These are phyloP conservation scores for Podospora fimiseda DNA, from an alignment of 495 filamentous ascomycete species.

Conservation along the genomic window DNA sequence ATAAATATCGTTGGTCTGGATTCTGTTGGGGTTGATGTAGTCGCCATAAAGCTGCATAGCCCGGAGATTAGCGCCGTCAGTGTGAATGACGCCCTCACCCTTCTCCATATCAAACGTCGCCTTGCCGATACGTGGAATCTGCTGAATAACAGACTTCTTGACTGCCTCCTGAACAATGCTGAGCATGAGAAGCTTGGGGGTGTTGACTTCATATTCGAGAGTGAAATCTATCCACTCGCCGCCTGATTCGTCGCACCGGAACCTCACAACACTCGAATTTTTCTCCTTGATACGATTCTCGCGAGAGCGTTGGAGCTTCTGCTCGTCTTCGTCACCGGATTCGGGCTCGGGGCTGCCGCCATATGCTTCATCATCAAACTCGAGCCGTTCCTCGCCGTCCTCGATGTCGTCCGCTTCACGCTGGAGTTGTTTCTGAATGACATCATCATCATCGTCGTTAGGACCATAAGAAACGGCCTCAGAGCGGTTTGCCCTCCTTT, in stretches of 20 bases:
- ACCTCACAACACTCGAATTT: conserved; percentile 58
- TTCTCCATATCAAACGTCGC: conserved; percentile 58
- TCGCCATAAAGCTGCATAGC: conserved; percentile 86
- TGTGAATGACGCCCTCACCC: conserved; percentile 48
- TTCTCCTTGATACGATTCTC: conserved; percentile 61
- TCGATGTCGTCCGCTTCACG: conserved; percentile 49
- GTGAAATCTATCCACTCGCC: conserved; percentile 74
- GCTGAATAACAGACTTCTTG: conserved; percentile 74
- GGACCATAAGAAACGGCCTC: conserved; percentile 85
- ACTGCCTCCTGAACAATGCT: conserved; percentile 76
- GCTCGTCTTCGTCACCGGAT: conserved; percentile 39
- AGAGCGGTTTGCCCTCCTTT: conserved; percentile 62
- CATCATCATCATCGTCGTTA: conserved; percentile 86
- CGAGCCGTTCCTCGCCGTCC: conserved; percentile 39
- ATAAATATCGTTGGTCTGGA: conserved; percentile 89
- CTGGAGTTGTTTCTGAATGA: conserved; percentile 52
- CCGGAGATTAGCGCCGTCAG: conserved; percentile 78
- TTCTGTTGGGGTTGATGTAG: conserved; percentile 76
- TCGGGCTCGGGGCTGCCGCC: conserved; percentile 45
- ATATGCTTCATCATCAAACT: conserved; percentile 51
- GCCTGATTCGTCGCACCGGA: conserved; percentile 69
- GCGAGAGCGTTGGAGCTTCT: conserved; percentile 42
- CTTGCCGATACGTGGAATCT: conserved; percentile 64
- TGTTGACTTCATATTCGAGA: conserved; percentile 72
- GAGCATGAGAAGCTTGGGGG: conserved; percentile 88